Base-by-base conservation (phyloP, 1,284 basidiomycete species). In the Austroboletus olivaceoglutinosus region DNA sequence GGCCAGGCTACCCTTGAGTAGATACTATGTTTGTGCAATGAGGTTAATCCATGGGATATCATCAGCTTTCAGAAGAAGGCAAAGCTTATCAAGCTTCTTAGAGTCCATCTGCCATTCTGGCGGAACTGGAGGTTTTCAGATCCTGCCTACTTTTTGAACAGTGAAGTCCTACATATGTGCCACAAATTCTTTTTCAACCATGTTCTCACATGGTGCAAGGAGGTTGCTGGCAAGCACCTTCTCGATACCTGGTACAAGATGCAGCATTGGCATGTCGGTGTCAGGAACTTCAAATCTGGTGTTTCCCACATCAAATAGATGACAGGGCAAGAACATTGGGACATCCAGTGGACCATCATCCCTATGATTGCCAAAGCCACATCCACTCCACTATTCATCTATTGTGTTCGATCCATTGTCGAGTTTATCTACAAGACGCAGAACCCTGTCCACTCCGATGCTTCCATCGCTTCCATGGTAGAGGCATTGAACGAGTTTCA, bases 151-250 rank as follows among this genome's bases (percentile, higher is more conserved):
- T 34, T 34, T 16, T 9, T 34, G 4, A n/a, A 7, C n/a, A 9
- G 2, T 5, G 33, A 34, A 9, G 9, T 34, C 16, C 33, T 34
- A 1, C 16, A 18, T 34, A 18, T 15, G 1, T 16, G 13, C 13
- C 33, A 34, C 16, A 34, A 34, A 18, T 34, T 34, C 22, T 23
- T 54, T 19, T 54, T 54, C 29, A 19, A 54, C 25, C 52, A 54
- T 29, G 5, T 22, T 13, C 29, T 50, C 5, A 45, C 33, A 23
- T 54, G 52, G 52, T 54, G 48, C 45, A 54, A 47, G 27, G 41
- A 47, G n/a, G 44, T 30, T 16, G 11, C 47, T n/a, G 45, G 52
- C 5, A 25, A 11, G 8, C 8, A 34, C 13, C 29, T 44, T 4
- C 45, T 54, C 2, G 30, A 54, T 33, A 5, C 25, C 1, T 19